Percentiles rank a stretch among this genome's conserved stretches.
Evolutionary conservation across 73 alveolate genomes (phyloP).

Genomic region (Stentor coeruleus): DNA sequence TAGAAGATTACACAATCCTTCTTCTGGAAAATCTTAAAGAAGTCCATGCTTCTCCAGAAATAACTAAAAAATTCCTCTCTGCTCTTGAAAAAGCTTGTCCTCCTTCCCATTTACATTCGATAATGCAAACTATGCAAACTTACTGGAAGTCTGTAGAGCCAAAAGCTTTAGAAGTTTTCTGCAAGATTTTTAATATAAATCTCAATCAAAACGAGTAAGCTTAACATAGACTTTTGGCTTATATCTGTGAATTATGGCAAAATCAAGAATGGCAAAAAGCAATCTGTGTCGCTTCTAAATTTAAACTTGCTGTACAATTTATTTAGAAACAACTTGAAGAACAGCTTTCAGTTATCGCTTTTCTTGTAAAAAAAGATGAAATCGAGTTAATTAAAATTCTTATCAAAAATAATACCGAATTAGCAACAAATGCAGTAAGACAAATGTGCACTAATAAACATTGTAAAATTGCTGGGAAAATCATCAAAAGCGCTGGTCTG

Average conservation of each 20-base stretch:
- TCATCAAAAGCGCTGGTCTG: conserved; percentile 38
- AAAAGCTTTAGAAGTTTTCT: background rate
- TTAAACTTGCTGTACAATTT: background rate
- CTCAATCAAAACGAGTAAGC: background rate
- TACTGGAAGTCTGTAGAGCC: background rate
- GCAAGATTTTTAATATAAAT: background rate
- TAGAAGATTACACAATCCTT: background rate
- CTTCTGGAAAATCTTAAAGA: background rate
- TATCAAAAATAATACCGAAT: background rate
- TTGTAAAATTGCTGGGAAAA: conserved; percentile 37
- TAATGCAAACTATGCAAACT: no score
- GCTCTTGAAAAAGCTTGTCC: no score
- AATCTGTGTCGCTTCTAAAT: background rate
- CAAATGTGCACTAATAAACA: conserved; percentile 35
- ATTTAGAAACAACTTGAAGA: background rate
- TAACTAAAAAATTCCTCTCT: background rate
- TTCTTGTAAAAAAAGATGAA: background rate
- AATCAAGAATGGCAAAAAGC: conserved; percentile 12
- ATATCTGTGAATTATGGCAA: conserved; percentile 2
- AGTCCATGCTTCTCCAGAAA: background rate
- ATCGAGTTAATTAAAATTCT: background rate
- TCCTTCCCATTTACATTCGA: no score
- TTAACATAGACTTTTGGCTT: background rate
- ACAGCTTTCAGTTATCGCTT: background rate
- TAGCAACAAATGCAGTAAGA: conserved; percentile 25